Evolutionary conservation across 345 rosid genomes (phyloP).

Genomic region (Chamaenerion angustifolium): DNA sequence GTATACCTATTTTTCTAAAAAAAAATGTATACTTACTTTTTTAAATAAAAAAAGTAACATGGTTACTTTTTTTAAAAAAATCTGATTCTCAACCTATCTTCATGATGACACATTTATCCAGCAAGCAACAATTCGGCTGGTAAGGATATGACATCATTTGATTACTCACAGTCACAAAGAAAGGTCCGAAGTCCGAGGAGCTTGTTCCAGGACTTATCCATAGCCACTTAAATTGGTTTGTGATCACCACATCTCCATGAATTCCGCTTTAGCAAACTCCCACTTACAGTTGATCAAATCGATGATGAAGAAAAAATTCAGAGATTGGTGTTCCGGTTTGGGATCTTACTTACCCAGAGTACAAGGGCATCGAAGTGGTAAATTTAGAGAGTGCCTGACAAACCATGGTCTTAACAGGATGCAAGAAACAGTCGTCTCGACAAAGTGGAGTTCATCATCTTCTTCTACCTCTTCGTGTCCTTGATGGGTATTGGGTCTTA

Average conservation of each 20-base stretch:
- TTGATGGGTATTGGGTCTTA: too few species aligned
- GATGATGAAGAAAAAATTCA: not conserved
- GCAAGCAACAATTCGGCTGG: not conserved
- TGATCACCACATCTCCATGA: conserved; percentile 67
- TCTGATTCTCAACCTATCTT: too few species aligned
- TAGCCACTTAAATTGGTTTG: conserved; percentile 36
- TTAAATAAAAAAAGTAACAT: too few species aligned
- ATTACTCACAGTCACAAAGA: conserved; percentile 1
- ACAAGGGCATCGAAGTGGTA: conserved; percentile 50
- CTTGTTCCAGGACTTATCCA: conserved; percentile 35
- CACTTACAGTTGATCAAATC: not conserved
- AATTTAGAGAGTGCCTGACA: conserved; percentile 56
- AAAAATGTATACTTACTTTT: too few species aligned
- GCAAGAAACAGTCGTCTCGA: conserved; percentile 42
- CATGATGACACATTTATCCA: too few species aligned
- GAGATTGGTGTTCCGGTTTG: too few species aligned
- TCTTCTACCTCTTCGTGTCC: too few species aligned
- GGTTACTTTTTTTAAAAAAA: too few species aligned
- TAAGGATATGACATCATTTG: not conserved
- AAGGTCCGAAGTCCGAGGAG: conserved; percentile 16
- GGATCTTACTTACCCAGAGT: conserved; percentile 42
- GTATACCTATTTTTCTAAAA: too few species aligned
- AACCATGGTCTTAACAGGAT: conserved; percentile 32
- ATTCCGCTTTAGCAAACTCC: conserved; percentile 22
- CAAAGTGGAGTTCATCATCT: conserved; percentile 22